These are phyloP conservation scores for Ilyonectria robusta DNA, from an alignment of 2,329 filamentous ascomycete genomes.

Conservation along the genomic window DNA sequence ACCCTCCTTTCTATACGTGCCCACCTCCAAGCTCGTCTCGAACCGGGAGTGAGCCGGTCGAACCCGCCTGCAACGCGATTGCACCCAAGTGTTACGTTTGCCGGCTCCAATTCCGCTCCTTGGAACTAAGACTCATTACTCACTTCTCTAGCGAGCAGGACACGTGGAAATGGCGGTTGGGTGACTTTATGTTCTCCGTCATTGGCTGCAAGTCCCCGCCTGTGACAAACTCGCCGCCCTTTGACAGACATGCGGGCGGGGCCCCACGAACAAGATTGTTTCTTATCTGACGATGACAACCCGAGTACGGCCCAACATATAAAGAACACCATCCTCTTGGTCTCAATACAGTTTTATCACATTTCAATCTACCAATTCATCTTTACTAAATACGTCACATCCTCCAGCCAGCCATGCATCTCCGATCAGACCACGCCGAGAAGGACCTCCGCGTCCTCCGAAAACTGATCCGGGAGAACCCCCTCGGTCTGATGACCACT, in stretches of 20 bases:
- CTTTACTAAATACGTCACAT: not conserved
- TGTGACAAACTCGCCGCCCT: not conserved
- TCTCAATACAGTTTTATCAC: not conserved
- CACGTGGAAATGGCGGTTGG: not conserved
- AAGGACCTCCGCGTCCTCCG: slow-evolving; percentile 63
- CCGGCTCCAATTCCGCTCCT: slow-evolving; percentile 34
- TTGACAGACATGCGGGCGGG: slow-evolving; percentile 4
- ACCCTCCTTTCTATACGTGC: slow-evolving; percentile 15
- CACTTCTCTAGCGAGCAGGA: slow-evolving; percentile 9
- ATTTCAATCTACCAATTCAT: accelerated
- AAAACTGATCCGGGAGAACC: slow-evolving; percentile 70
- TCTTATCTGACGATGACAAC: not conserved
- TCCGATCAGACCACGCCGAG: slow-evolving; percentile 69
- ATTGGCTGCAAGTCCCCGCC: slow-evolving; percentile 17
- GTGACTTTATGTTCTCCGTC: slow-evolving; percentile 2
- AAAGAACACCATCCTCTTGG: not conserved
- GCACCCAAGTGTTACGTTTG: not conserved
- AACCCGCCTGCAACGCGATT: slow-evolving; percentile 10
- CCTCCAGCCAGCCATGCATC: slow-evolving; percentile 64
- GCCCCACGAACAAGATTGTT: not conserved
- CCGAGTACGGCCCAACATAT: not conserved
- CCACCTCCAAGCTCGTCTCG: slow-evolving; percentile 25
- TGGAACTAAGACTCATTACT: slow-evolving; percentile 20
- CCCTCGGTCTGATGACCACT: slow-evolving; percentile 75
- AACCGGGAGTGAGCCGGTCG: slow-evolving; percentile 26